phyloP scores from a whole-genome alignment of 345 rosid species.

The Turritis glabra region DNA sequence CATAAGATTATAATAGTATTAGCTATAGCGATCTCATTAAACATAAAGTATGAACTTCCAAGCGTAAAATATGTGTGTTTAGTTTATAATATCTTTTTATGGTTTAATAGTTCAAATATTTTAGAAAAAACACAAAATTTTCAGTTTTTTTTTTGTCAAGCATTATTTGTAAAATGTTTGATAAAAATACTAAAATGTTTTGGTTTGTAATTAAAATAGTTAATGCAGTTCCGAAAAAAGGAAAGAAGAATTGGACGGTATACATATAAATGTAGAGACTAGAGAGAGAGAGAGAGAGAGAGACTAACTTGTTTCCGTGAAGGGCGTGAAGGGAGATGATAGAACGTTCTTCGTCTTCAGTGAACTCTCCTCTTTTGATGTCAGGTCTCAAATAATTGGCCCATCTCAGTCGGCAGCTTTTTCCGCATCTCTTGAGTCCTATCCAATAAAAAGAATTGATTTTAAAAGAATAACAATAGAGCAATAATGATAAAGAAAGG shows the following conservation, averaged over 20 bases:
- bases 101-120: too few species aligned
- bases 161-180: background rate
- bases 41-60: background rate
- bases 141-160: background rate
- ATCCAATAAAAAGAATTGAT: background rate
- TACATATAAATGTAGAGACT: too few species aligned
- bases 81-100: background rate
- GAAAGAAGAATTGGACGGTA: too few species aligned
- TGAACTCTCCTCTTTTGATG: slow-evolving; percentile 54
- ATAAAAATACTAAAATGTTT: too few species aligned
- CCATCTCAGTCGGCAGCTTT: slow-evolving; percentile 60
- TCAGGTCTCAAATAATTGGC: slow-evolving; percentile 54
- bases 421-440: slow-evolving; percentile 57
- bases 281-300: background rate
- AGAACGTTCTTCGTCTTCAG: slow-evolving; percentile 40
- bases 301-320: slow-evolving; percentile 53
- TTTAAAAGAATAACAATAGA: background rate
- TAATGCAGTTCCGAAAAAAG: too few species aligned
- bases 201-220: background rate
- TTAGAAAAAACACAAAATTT: background rate
- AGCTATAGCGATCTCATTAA: background rate
- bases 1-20: slow-evolving; percentile 16
- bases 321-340: slow-evolving; percentile 49
- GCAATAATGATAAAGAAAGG: slow-evolving; percentile 3
- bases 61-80: background rate